Evolutionary conservation across 177 flowering plant genomes (phyloP).

Genomic region (Vitis hybrid): DNA sequence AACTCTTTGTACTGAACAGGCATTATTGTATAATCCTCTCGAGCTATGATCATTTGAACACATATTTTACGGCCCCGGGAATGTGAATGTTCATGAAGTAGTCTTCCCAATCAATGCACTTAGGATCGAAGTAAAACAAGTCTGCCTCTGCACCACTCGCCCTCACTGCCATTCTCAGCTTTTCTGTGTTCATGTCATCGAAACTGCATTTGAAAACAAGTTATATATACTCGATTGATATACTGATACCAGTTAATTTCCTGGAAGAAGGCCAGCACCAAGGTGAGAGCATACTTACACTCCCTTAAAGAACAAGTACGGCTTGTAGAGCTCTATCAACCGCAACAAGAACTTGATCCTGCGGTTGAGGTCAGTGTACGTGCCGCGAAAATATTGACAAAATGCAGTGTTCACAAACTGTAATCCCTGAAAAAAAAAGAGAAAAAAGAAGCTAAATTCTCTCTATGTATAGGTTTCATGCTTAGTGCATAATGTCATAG

Average conservation of each 20-base stretch:
- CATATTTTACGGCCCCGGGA: constrained; percentile 32
- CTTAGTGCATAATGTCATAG: too few species aligned
- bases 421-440: constrained; percentile 24
- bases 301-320: constrained; percentile 45
- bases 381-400: constrained; percentile 28
- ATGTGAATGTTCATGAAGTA: constrained; percentile 48
- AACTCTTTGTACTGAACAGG: too few species aligned
- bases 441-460: not conserved
- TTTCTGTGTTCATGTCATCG: constrained; percentile 46
- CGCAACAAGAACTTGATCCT: constrained; percentile 36
- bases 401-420: constrained; percentile 35
- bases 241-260: too few species aligned
- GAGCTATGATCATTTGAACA: constrained; percentile 18
- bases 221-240: not conserved
- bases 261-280: too few species aligned
- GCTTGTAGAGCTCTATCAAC: constrained; percentile 41
- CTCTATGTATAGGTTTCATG: too few species aligned
- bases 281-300: constrained; percentile 23
- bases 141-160: constrained; percentile 28
- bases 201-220: constrained; percentile 24
- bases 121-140: constrained; percentile 48
- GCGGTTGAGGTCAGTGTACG: constrained; percentile 25
- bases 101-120: constrained; percentile 49
- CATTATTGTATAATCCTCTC: too few species aligned
- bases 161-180: constrained; percentile 23